These are phyloP conservation scores for Inga laurina DNA, from an alignment of 306 rosid genomes.

Conservation along the genomic window DNA sequence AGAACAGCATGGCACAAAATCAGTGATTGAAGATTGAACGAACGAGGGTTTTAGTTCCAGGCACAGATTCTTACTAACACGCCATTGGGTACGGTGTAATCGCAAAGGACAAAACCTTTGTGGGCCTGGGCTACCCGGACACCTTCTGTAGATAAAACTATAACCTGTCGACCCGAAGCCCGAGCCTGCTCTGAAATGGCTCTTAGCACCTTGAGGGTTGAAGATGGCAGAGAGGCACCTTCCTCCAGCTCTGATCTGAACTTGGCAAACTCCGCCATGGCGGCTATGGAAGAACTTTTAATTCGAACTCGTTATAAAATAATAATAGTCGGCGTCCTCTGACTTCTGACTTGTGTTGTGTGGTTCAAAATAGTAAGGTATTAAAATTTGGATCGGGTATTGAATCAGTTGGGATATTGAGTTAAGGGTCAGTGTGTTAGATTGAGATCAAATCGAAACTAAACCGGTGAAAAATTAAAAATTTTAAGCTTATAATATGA, in stretches of 20 bases:
- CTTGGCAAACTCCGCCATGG: background rate
- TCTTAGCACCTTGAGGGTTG: background rate
- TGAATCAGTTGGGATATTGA: too few relatives aligned
- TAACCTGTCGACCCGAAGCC: background rate
- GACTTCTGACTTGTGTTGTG: background rate
- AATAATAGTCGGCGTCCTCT: background rate
- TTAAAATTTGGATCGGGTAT: too few relatives aligned
- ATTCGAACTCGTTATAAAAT: background rate
- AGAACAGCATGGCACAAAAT: background rate
- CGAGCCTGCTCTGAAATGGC: constrained; percentile 22
- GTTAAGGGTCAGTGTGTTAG: too few relatives aligned
- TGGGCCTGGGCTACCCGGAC: constrained; percentile 6
- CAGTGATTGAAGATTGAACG: background rate
- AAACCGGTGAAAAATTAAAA: too few relatives aligned
- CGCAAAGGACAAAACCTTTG: constrained; percentile 32
- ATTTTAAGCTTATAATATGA: too few relatives aligned
- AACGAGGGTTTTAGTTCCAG: background rate
- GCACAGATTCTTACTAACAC: constrained; percentile 26
- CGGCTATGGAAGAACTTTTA: background rate
- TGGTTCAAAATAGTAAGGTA: too few relatives aligned
- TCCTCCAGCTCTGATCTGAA: background rate
- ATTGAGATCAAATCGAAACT: too few relatives aligned
- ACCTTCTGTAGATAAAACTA: background rate
- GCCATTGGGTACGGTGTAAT: constrained; percentile 12
- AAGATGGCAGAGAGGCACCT: background rate